Conservation (phyloP, 2,329 filamentous ascomycete species). For the Fusarium beomiforme region DNA sequence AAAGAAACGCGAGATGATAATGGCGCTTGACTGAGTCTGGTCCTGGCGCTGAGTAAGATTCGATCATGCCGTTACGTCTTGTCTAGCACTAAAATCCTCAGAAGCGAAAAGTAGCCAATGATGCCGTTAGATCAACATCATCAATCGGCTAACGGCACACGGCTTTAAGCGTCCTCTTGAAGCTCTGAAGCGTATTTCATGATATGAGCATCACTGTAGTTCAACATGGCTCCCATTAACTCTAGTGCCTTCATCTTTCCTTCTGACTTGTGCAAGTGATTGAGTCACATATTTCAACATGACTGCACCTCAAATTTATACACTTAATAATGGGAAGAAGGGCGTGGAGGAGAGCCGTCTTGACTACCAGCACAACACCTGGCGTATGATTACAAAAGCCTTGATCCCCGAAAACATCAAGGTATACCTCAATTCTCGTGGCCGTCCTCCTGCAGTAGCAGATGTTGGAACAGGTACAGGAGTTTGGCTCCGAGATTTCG, state of each 20-base stretch:
- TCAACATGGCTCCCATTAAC: too few species aligned
- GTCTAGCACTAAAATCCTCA: background rate
- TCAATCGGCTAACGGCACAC: background rate
- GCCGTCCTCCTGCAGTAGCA: background rate
- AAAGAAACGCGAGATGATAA: background rate
- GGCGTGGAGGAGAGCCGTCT: constrained; percentile 10
- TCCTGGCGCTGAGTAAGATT: background rate
- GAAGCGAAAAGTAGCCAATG: background rate
- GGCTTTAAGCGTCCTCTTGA: background rate
- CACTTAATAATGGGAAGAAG: constrained; percentile 3
- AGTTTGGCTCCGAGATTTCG: background rate
- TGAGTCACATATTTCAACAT: background rate
- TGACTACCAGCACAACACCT: background rate
- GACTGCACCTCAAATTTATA: background rate
- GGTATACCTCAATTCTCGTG: background rate
- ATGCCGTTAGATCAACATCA: background rate
- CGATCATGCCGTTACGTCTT: background rate
- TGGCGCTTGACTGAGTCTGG: background rate
- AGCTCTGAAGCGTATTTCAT: background rate
- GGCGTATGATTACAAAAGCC: background rate
- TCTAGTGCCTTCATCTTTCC: too few species aligned
- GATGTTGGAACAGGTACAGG: constrained; percentile 7
- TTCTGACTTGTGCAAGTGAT: too few species aligned
- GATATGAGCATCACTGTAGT: background rate
- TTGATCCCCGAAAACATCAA: background rate